These are phyloP conservation scores for Caloboletus firmus DNA, from an alignment of 1,284 basidiomycete genomes.

Conservation along the genomic window DNA sequence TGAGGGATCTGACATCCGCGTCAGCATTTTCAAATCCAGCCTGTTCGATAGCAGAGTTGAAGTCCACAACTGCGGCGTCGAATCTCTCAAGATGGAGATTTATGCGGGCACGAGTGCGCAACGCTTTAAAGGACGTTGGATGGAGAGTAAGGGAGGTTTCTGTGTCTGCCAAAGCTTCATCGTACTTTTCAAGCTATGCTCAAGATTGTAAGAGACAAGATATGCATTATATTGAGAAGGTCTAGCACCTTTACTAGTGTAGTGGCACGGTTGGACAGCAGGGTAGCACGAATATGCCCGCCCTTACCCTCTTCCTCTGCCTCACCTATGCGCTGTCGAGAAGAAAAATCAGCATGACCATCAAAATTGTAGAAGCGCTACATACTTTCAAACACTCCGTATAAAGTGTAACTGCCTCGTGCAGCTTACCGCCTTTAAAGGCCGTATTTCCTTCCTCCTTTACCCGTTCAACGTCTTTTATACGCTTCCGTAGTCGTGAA, in stretches of 20 bases:
- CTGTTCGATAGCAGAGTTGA: conserved; percentile 74
- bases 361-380: not conserved
- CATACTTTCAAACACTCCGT: conserved; percentile 65
- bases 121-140: conserved; percentile 77
- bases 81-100: conserved; percentile 73
- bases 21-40: conserved; percentile 59
- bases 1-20: conserved; percentile 63
- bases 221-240: not conserved
- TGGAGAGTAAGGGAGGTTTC: conserved; percentile 65
- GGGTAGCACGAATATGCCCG: conserved; percentile 73
- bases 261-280: conserved; percentile 84
- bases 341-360: not conserved
- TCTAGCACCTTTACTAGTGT: conserved; percentile 67
- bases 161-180: conserved; percentile 72
- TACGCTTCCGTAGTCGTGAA: conserved; percentile 68
- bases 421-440: conserved; percentile 66
- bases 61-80: conserved; percentile 73
- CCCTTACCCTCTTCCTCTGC: conserved; percentile 68
- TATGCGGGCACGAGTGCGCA: conserved; percentile 82
- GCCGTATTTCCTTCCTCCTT: conserved; percentile 84
- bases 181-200: conserved; percentile 57
- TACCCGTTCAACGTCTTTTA: conserved; percentile 75
- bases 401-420: conserved; percentile 71
- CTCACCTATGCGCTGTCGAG: conserved; percentile 55
- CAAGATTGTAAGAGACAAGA: conserved; percentile 12